Conservation (phyloP, 768 basidiomycete genomes). For the Tylopilus balloui region DNA sequence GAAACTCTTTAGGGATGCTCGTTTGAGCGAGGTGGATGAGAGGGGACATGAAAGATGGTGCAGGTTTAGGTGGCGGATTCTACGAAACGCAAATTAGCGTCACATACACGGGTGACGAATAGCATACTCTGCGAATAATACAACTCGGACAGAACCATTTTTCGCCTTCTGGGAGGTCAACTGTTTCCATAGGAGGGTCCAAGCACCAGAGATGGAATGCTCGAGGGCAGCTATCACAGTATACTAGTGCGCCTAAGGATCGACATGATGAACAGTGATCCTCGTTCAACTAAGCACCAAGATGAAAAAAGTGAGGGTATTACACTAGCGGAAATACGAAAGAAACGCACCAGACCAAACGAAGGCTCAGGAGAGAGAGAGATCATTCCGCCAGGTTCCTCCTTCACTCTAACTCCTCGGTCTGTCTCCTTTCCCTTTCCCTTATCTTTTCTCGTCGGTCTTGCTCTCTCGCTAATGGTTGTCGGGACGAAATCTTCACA, state of each 20-base stretch:
- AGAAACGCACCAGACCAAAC: slow-evolving; percentile 35
- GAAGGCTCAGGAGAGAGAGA: slow-evolving; percentile 37
- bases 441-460: slow-evolving; percentile 37
- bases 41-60: slow-evolving; percentile 64
- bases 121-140: slow-evolving; percentile 57
- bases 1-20: slow-evolving; percentile 74
- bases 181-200: slow-evolving; percentile 87
- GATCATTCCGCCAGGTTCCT: slow-evolving; percentile 36
- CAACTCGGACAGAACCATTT: slow-evolving; percentile 81
- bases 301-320: slow-evolving; percentile 15
- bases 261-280: slow-evolving; percentile 86
- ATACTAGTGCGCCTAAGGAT: slow-evolving; percentile 79
- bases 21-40: slow-evolving; percentile 67
- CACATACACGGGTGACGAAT: neutral
- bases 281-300: slow-evolving; percentile 51
- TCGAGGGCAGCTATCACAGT: slow-evolving; percentile 95
- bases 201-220: slow-evolving; percentile 97
- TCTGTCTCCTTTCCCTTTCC: slow-evolving; percentile 46
- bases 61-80: slow-evolving; percentile 62
- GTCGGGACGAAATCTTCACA: slow-evolving; percentile 25
- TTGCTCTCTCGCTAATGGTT: slow-evolving; percentile 23
- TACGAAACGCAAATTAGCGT: slow-evolving; percentile 29
- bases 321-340: slow-evolving; percentile 3
- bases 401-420: slow-evolving; percentile 38
- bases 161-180: slow-evolving; percentile 78